Percentiles rank a stretch among this genome's conserved stretches.
These are phyloP conservation scores for Venturia aucupariae DNA, from an alignment of 2,329 filamentous ascomycete species.

Conservation along the genomic window DNA sequence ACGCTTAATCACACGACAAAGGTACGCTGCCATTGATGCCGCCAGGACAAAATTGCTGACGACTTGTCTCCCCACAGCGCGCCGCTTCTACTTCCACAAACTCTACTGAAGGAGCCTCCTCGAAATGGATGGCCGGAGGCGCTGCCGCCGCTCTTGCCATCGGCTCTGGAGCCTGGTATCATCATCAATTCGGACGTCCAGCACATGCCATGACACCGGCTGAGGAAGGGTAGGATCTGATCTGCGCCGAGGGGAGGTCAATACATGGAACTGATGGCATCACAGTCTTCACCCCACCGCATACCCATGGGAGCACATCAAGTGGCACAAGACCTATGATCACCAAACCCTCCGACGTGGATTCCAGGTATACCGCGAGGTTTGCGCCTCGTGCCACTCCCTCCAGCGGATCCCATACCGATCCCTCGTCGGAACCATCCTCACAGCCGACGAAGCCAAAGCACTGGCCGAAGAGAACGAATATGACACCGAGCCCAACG, in stretches of 20 bases:
- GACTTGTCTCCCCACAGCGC: slow-evolving; percentile 32
- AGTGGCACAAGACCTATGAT: slow-evolving; percentile 93
- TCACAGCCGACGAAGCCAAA: slow-evolving; percentile 98
- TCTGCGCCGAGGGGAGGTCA: not conserved
- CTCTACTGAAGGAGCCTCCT: slow-evolving; percentile 58
- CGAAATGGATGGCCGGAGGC: slow-evolving; percentile 74
- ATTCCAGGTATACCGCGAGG: slow-evolving; percentile 98
- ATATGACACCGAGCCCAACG: slow-evolving; percentile 96
- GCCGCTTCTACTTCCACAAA: slow-evolving; percentile 58
- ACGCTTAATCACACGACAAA: slow-evolving; percentile 36
- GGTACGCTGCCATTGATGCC: slow-evolving; percentile 33
- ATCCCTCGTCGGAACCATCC: slow-evolving; percentile 75
- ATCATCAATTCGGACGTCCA: slow-evolving; percentile 85
- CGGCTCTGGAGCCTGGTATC: slow-evolving; percentile 93
- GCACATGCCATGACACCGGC: slow-evolving; percentile 83
- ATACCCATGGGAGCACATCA: slow-evolving; percentile 93
- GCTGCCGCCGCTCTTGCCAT: slow-evolving; percentile 79
- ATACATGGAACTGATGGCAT: slow-evolving; percentile 17
- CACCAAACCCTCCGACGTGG: slow-evolving; percentile 94
- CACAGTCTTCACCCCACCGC: slow-evolving; percentile 77
- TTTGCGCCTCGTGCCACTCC: slow-evolving; percentile 96
- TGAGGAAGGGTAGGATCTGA: slow-evolving; percentile 85
- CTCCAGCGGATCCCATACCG: slow-evolving; percentile 91
- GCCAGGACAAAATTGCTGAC: slow-evolving; percentile 20
- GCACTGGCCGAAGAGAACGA: slow-evolving; percentile 94